Conservation (phyloP, 1,284 basidiomycete genomes). For the Cryptococcus sp. region DNA sequence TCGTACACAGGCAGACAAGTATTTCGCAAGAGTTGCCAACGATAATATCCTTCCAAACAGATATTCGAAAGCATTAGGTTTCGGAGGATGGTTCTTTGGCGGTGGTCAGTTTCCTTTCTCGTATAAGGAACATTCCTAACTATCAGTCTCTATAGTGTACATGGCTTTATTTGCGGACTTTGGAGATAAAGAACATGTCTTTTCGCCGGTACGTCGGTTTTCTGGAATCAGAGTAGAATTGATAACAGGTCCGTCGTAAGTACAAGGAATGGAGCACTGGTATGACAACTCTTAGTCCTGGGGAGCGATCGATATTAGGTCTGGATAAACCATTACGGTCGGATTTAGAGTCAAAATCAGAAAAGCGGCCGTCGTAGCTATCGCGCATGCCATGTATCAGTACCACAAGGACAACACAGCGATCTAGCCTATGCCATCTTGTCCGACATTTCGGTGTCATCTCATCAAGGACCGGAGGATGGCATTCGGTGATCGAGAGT, state of each 20-base stretch:
- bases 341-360: neutral
- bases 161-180: conserved; percentile 45
- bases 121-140: neutral
- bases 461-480: too few species aligned
- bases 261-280: conserved; percentile 21
- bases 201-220: conserved; percentile 37
- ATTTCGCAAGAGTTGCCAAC: conserved; percentile 25
- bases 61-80: conserved; percentile 19
- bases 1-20: conserved; percentile 25
- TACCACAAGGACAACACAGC: too few species aligned
- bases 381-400: too few species aligned
- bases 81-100: conserved; percentile 32
- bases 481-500: too few species aligned
- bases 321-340: conserved; percentile 7
- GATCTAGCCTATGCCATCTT: too few species aligned
- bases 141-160: conserved; percentile 16
- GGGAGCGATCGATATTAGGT: conserved; percentile 26
- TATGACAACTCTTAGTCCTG: conserved; percentile 25
- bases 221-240: neutral
- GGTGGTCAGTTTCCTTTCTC: conserved; percentile 7
- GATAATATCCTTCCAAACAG: conserved; percentile 24
- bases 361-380: neutral
- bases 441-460: too few species aligned
- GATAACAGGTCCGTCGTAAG: conserved; percentile 25
- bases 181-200: conserved; percentile 43